phyloP scores from a whole-genome alignment of 345 rosid species.

The Pseudoturritis turrita region DNA sequence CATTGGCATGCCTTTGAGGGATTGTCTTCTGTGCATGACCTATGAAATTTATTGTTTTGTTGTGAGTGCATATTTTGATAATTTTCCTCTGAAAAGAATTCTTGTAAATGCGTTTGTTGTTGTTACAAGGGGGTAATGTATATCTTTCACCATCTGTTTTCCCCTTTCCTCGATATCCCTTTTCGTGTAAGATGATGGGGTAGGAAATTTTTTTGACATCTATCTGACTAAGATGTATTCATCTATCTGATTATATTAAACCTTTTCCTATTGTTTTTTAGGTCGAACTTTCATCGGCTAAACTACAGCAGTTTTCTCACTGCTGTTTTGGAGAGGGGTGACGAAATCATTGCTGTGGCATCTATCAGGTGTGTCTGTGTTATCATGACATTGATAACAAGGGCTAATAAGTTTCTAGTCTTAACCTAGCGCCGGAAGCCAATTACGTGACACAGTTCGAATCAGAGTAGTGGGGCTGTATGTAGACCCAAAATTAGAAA shows the following conservation, averaged over 20 bases:
- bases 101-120: neutral
- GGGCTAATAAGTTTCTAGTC: neutral
- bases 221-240: neutral
- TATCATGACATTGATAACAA: neutral
- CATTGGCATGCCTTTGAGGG: neutral
- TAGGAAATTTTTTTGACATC: neutral
- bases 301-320: conserved; percentile 71
- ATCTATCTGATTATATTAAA: neutral
- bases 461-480: neutral
- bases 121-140: neutral
- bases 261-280: conserved; percentile 30
- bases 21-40: neutral
- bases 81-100: neutral
- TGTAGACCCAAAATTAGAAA: neutral
- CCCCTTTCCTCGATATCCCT: neutral
- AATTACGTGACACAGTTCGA: neutral
- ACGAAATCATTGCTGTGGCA: conserved; percentile 80
- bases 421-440: neutral
- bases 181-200: neutral
- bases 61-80: neutral
- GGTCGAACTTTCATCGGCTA: conserved; percentile 85
- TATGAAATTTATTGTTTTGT: neutral
- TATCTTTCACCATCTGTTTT: neutral
- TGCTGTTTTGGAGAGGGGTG: conserved; percentile 78
- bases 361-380: conserved; percentile 62